phyloP scores from a whole-genome alignment of 2,329 filamentous ascomycete genomes.

The Cercospora zeae-maydis region DNA sequence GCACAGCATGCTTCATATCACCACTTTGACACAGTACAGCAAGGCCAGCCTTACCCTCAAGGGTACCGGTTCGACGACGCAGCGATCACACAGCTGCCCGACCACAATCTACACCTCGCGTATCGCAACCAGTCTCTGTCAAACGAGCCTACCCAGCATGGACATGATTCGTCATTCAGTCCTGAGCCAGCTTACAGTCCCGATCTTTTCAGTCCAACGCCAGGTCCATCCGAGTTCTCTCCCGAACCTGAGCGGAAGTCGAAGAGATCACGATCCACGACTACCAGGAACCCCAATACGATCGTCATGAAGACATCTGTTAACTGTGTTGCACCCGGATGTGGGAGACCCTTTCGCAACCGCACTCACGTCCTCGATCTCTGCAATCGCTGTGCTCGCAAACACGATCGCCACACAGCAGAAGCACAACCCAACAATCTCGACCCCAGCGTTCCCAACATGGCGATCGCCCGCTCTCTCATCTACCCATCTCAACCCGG shows the following conservation, averaged over 20 bases:
- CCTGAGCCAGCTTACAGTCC: slow-evolving; percentile 1
- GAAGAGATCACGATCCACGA: neutral
- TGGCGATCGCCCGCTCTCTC: slow-evolving; percentile 2
- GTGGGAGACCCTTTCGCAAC: slow-evolving; percentile 10
- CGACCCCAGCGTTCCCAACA: slow-evolving; percentile 13
- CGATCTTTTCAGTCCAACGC: slow-evolving; percentile 2
- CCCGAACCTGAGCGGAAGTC: neutral
- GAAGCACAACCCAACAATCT: slow-evolving; percentile 13
- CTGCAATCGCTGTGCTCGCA: slow-evolving; percentile 20
- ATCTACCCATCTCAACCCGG: slow-evolving; percentile 14
- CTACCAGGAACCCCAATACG: neutral
- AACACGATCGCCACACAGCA: slow-evolving; percentile 17
- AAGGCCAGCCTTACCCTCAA: neutral
- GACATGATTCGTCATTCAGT: neutral
- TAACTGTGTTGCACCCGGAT: slow-evolving; percentile 7
- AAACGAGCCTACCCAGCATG: neutral
- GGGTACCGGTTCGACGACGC: neutral
- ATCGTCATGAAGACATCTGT: slow-evolving; percentile 7
- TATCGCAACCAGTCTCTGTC: neutral
- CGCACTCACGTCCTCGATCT: slow-evolving; percentile 9
- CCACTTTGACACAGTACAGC: neutral
- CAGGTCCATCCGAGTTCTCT: slow-evolving; percentile 3
- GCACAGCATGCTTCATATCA: neutral
- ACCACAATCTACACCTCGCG: slow-evolving; percentile 4
- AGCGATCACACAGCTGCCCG: slow-evolving; percentile 2